These are phyloP conservation scores for Mesotaenium endlicherianum DNA, from an alignment of 139 green algal genomes.

Conservation along the genomic window DNA sequence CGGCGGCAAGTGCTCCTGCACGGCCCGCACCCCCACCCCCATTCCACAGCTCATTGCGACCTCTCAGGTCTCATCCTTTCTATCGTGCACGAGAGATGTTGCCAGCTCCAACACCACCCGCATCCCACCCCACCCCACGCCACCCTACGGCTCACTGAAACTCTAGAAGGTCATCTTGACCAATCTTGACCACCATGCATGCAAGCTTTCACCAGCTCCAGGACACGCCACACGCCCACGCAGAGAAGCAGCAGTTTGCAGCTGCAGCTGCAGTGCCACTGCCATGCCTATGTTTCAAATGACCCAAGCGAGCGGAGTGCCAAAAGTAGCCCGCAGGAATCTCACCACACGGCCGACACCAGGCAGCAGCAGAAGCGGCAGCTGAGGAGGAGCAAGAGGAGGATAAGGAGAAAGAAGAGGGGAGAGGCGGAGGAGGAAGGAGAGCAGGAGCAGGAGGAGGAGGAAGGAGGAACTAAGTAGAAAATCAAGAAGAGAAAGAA, in stretches of 20 bases:
- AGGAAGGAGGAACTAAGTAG: neutral
- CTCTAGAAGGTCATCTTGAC: neutral
- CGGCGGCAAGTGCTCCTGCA: conserved; percentile 43
- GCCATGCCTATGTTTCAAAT: too few species aligned
- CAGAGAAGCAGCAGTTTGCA: too few species aligned
- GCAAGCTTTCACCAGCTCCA: too few species aligned
- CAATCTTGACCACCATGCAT: too few species aligned
- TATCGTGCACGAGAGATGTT: neutral
- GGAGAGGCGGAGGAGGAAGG: conserved; percentile 6
- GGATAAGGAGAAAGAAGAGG: conserved; percentile 23
- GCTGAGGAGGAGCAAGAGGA: neutral
- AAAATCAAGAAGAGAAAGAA: neutral
- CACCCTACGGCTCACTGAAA: neutral
- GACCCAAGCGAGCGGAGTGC: too few species aligned
- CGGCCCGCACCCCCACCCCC: neutral
- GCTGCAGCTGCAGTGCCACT: too few species aligned
- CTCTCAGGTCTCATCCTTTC: neutral
- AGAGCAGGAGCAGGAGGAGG: neutral
- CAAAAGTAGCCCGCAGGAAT: too few species aligned
- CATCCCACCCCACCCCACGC: neutral
- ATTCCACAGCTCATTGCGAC: neutral
- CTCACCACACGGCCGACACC: too few species aligned
- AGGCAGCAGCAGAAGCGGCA: conserved; percentile 6
- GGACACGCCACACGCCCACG: too few species aligned
- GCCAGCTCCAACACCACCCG: neutral